Evolutionary conservation across 192 early-diverging fungal species (phyloP).

Genomic region (Backusella macrospora): DNA sequence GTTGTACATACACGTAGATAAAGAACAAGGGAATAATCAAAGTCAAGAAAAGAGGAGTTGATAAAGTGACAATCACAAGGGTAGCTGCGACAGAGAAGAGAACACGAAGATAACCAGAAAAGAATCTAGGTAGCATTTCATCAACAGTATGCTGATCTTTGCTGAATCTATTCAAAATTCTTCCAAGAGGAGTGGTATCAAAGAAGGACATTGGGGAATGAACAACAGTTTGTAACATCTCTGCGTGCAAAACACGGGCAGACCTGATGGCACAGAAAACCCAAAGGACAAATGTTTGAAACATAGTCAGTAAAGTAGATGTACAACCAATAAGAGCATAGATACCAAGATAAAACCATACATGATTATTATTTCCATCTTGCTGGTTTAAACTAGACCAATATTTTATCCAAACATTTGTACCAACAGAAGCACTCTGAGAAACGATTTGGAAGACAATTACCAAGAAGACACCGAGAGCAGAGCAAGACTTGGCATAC

Average conservation of each 20-base stretch:
- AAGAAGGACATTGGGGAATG: slow-evolving; percentile 76
- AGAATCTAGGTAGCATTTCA: slow-evolving; percentile 64
- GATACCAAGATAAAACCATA: slow-evolving; percentile 69
- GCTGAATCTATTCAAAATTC: slow-evolving; percentile 90
- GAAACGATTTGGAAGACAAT: slow-evolving; percentile 58
- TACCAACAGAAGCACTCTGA: slow-evolving; percentile 58
- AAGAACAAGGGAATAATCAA: slow-evolving; percentile 52
- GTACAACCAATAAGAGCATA: slow-evolving; percentile 82
- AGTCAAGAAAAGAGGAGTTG: slow-evolving; percentile 50
- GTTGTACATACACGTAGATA: slow-evolving; percentile 52
- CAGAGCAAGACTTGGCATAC: slow-evolving; percentile 80
- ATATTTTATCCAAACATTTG: slow-evolving; percentile 74
- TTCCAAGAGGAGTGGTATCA: slow-evolving; percentile 79
- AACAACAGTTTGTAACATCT: slow-evolving; percentile 79
- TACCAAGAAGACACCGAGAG: slow-evolving; percentile 59
- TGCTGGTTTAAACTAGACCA: slow-evolving; percentile 66
- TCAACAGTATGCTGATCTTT: slow-evolving; percentile 86
- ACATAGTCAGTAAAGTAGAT: slow-evolving; percentile 64
- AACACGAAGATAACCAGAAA: slow-evolving; percentile 53
- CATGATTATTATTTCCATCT: slow-evolving; percentile 39
- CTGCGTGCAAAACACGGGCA: slow-evolving; percentile 68
- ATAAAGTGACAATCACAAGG: slow-evolving; percentile 48
- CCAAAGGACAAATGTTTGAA: slow-evolving; percentile 78
- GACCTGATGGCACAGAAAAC: slow-evolving; percentile 80
- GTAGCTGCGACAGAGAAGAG: slow-evolving; percentile 50